Percentiles rank a stretch among this genome's conserved stretches.
phyloP scores from a whole-genome alignment of 108 stramenopile species.

The Stephanodiscus triporus region DNA sequence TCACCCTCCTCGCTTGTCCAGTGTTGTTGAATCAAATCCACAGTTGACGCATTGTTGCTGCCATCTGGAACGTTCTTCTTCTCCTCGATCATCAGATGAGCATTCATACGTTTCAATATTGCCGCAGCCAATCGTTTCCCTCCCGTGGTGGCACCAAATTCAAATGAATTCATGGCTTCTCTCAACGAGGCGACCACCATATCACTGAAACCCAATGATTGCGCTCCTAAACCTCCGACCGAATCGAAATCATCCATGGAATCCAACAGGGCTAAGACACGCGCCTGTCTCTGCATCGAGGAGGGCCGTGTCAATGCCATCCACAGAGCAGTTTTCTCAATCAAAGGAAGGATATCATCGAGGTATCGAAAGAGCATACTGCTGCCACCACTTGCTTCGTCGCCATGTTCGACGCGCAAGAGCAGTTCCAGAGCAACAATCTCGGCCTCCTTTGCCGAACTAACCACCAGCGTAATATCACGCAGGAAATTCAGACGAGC shows the following conservation, averaged over 20 bases:
- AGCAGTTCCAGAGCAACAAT: constrained; percentile 51
- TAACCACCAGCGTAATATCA: constrained; percentile 31
- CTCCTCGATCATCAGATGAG: constrained; percentile 43
- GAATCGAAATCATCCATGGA: constrained; percentile 47
- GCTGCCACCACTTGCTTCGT: neutral
- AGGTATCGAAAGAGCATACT: constrained; percentile 23
- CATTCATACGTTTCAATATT: constrained; percentile 46
- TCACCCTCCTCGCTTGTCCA: constrained; percentile 45
- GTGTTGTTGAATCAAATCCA: constrained; percentile 29
- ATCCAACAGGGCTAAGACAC: constrained; percentile 50
- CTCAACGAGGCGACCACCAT: constrained; percentile 18
- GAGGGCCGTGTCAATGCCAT: constrained; percentile 55
- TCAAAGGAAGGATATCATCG: constrained; percentile 41
- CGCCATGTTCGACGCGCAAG: constrained; percentile 38
- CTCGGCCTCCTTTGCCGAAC: constrained; percentile 55
- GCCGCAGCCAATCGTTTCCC: constrained; percentile 50
- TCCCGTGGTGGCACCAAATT: constrained; percentile 47
- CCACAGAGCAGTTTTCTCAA: constrained; percentile 51
- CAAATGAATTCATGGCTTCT: constrained; percentile 33
- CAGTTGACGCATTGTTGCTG: constrained; percentile 11
- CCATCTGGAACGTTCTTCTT: constrained; percentile 23
- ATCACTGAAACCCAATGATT: neutral
- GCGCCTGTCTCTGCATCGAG: constrained; percentile 39
- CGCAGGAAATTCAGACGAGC: constrained; percentile 47
- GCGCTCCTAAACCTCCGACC: constrained; percentile 8